phyloP scores from a whole-genome alignment of 2,329 filamentous ascomycete genomes.

The Botrytis galanthina region DNA sequence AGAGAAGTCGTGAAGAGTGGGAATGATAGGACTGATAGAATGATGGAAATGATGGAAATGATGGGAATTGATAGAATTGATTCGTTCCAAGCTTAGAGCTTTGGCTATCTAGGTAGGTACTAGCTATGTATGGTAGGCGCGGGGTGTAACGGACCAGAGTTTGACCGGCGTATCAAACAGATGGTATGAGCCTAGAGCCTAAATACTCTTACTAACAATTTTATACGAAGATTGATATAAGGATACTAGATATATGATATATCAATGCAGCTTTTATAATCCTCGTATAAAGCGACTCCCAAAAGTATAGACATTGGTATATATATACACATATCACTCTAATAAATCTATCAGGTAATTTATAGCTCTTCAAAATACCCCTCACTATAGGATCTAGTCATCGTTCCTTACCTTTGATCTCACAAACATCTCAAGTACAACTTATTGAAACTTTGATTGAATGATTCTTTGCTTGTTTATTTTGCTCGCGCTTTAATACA shows the following conservation, averaged over 20 bases:
- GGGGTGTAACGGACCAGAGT: conserved; percentile 2
- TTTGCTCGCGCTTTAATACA: neutral
- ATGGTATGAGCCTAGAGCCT: neutral
- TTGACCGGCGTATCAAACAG: neutral
- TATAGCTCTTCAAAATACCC: neutral
- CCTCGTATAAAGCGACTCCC: neutral
- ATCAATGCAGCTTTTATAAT: neutral
- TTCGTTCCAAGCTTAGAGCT: conserved; percentile 1
- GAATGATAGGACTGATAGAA: no score
- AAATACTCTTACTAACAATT: no score
- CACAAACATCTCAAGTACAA: neutral
- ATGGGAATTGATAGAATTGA: neutral
- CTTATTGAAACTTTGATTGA: neutral
- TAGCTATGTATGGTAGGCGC: conserved; percentile 5
- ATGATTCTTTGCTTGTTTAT: neutral
- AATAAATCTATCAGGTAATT: neutral
- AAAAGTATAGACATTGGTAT: neutral
- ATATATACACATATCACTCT: neutral
- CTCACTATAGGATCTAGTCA: neutral
- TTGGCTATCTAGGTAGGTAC: neutral
- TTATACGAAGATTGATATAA: no score
- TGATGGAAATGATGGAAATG: no score
- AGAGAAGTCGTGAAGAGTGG: neutral
- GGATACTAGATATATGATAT: no score
- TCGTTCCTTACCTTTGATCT: neutral